Base-by-base conservation (phyloP, 805 yeast species). In the Candida suzukii region DNA sequence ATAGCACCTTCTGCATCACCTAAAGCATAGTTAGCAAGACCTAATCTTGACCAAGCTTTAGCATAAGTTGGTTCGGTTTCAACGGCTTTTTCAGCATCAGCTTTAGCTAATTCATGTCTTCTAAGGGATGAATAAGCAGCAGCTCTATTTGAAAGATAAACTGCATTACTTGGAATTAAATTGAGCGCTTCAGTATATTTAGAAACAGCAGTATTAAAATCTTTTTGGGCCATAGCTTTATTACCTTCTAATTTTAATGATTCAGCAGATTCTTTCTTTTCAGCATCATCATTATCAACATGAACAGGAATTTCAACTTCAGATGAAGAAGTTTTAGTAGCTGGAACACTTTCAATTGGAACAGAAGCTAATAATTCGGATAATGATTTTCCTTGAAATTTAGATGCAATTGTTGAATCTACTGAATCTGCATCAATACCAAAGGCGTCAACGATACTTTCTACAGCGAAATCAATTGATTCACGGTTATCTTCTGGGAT, bases 31-130 rank as follows among this genome's bases (percentile, higher is more conserved):
- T 83, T 79, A 4, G 99, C 98, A 52, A 90, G 78, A 3, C 98
- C 99, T 51, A 93, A 71, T 63, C 99, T 82, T 6, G 96, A 86
- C 73, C 88, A 93, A 11, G 95, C 96, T 69, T 91, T 90, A 26
- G 96, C 80, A 54, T 87, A 93, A 7, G 68, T 54, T 41, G 96
- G 83, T 57, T 91, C 88, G 40, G 80, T 67, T 46, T 76, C 73
- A 43, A 88, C 80, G 33, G 99, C 96, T 41, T 70, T 68, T 54
- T 83, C 74, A 24, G 98, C 96, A 61, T 93, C 99, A 35, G 68
- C 68, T 32, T 84, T 75, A 3, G 99, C 98, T 47, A 74, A 67
- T 14, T 77, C 83, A 57, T 85, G 90, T 46, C 88, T 69, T 47
- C 78, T 74, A 25, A 75, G 55, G 6, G 96, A 86, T 11, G 95